Conservation (phyloP, 768 basidiomycete genomes). For the Mycena olivaceomarginata region DNA sequence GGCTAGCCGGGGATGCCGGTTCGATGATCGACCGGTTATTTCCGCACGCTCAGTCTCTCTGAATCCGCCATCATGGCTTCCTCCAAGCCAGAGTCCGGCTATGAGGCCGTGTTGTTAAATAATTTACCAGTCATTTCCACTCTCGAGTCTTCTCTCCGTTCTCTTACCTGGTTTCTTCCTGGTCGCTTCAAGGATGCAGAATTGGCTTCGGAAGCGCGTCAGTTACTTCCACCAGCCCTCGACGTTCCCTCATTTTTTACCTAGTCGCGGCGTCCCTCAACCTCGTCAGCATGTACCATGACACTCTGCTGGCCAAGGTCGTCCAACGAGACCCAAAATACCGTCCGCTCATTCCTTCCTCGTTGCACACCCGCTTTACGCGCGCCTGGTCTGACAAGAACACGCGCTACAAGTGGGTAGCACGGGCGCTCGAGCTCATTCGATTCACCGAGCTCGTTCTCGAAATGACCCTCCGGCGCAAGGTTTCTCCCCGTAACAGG, state of each 20-base stretch:
- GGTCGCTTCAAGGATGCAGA: constrained; percentile 99
- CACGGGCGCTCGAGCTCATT: constrained; percentile 84
- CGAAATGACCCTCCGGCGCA: constrained; percentile 92
- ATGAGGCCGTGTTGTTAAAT: constrained; percentile 89
- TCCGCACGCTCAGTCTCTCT: background rate
- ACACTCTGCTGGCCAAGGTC: constrained; percentile 87
- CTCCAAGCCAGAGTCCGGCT: constrained; percentile 73
- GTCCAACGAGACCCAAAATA: constrained; percentile 80
- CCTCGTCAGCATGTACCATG: constrained; percentile 95
- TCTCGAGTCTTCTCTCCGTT: constrained; percentile 92
- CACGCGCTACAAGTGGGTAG: constrained; percentile 84
- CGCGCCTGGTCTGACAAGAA: constrained; percentile 88
- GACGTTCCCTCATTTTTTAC: constrained; percentile 42
- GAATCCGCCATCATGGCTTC: constrained; percentile 66
- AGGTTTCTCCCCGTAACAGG: constrained; percentile 74
- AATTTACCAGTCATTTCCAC: constrained; percentile 91
- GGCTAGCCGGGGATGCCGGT: background rate
- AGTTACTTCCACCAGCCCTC: constrained; percentile 61
- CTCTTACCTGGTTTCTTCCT: constrained; percentile 96
- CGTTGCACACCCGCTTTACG: constrained; percentile 92
- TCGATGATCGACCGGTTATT: background rate
- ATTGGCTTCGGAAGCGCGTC: constrained; percentile 94
- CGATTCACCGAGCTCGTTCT: constrained; percentile 89
- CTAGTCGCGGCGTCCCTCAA: constrained; percentile 93
- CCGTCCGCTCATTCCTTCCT: constrained; percentile 84